phyloP scores from a whole-genome alignment of 2,329 filamentous ascomycete genomes.

The Emergomyces africanus region DNA sequence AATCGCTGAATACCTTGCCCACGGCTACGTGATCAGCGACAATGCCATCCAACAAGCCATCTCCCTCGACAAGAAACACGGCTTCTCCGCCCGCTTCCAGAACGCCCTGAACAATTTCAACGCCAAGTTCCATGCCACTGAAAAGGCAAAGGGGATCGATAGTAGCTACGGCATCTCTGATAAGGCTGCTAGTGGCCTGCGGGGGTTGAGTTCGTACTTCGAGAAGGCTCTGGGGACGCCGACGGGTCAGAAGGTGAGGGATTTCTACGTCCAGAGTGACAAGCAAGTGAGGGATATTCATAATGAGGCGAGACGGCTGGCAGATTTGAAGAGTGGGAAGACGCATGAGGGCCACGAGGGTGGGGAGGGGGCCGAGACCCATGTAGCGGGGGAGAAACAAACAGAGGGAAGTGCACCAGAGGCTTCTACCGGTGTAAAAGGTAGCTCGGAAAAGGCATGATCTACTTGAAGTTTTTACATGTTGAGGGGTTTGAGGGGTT shows the following conservation, averaged over 20 bases:
- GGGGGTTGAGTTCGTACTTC: slow-evolving; percentile 74
- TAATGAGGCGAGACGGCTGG: slow-evolving; percentile 74
- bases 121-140: slow-evolving; percentile 71
- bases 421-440: slow-evolving; percentile 11
- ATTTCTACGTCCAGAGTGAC: slow-evolving; percentile 74
- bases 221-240: slow-evolving; percentile 82
- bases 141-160: slow-evolving; percentile 75
- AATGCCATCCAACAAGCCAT: slow-evolving; percentile 70
- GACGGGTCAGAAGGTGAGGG: slow-evolving; percentile 73
- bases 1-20: slow-evolving; percentile 88
- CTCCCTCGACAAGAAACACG: slow-evolving; percentile 79
- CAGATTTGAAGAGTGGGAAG: slow-evolving; percentile 62
- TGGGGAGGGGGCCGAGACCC: slow-evolving; percentile 20
- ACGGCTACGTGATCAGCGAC: slow-evolving; percentile 77
- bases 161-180: slow-evolving; percentile 69
- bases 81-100: slow-evolving; percentile 69
- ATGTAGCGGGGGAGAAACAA: neutral
- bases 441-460: neutral
- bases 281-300: slow-evolving; percentile 94
- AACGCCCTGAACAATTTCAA: slow-evolving; percentile 65
- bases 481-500: neutral
- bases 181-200: slow-evolving; percentile 54
- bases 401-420: slow-evolving; percentile 4
- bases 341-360: slow-evolving; percentile 22
- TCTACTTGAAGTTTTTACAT: neutral